Conservation (phyloP, 306 rosid genomes). For the Crotalaria pallida region DNA sequence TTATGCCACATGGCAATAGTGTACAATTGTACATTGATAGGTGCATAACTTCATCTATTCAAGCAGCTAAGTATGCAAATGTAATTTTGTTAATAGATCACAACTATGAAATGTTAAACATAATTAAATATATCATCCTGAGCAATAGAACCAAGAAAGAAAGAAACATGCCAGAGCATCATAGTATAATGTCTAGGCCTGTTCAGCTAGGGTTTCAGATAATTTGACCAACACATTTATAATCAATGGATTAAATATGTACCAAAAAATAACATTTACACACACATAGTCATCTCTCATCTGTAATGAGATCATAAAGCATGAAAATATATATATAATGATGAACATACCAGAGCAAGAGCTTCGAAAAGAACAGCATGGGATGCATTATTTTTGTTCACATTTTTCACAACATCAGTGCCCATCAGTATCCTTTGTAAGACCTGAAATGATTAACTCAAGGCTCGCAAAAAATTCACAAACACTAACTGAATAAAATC, state of each 20-base stretch:
- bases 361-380: constrained; percentile 99
- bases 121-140: not conserved
- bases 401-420: constrained; percentile 98
- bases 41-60: not conserved
- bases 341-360: constrained; percentile 82
- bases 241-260: constrained; percentile 3
- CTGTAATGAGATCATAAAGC: not conserved
- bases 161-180: not conserved
- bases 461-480: constrained; percentile 27
- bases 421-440: constrained; percentile 98
- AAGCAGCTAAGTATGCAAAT: not conserved
- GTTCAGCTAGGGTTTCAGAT: not conserved
- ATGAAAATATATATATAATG: not conserved
- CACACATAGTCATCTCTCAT: not conserved
- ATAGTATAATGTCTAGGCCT: not conserved
- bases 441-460: constrained; percentile 60
- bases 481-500: not conserved
- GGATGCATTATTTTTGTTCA: constrained; percentile 96
- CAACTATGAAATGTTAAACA: not conserved
- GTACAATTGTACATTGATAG: not conserved
- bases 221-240: not conserved
- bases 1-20: not conserved
- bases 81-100: not conserved
- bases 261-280: not conserved
- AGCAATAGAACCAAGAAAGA: not conserved